Evolutionary conservation across 2,329 filamentous ascomycete species (phyloP).

Genomic region (Aspergillus fructus): DNA sequence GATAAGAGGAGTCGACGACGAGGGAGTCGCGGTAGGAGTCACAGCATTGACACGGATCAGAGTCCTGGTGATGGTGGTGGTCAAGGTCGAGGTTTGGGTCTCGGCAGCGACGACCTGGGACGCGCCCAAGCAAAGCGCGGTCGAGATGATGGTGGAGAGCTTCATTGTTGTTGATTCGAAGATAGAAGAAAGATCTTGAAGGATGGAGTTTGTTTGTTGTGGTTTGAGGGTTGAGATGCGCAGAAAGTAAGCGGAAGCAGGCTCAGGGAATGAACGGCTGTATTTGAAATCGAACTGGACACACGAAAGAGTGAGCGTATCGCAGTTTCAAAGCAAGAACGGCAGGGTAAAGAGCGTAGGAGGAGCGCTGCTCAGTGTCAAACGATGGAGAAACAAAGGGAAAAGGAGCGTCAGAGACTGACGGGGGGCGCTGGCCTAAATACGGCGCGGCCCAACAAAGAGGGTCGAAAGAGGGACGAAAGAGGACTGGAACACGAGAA

Average conservation of each 20-base stretch:
- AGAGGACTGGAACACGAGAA: neutral
- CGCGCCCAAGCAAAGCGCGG: constrained; percentile 36
- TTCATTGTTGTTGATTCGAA: constrained; percentile 32
- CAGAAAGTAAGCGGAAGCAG: constrained; percentile 3
- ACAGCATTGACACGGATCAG: constrained; percentile 45
- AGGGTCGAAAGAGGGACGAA: constrained; percentile 7
- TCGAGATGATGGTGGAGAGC: constrained; percentile 32
- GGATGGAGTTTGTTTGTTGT: neutral
- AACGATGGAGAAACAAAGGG: constrained; percentile 17
- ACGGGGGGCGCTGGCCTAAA: constrained; percentile 12
- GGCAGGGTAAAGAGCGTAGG: constrained; percentile 25
- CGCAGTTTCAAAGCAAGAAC: constrained; percentile 13
- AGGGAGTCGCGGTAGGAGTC: constrained; percentile 25
- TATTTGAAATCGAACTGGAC: constrained; percentile 12
- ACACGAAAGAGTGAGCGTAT: constrained; percentile 27
- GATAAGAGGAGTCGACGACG: constrained; percentile 28
- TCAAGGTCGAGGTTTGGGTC: constrained; percentile 25
- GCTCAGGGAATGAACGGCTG: constrained; percentile 12
- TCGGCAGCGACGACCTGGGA: constrained; percentile 31
- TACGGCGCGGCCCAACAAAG: constrained; percentile 6
- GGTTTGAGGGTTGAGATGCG: neutral
- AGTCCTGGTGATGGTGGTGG: constrained; percentile 44
- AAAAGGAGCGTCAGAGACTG: constrained; percentile 10
- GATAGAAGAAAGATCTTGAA: constrained; percentile 4
- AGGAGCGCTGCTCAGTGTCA: constrained; percentile 28